A percentile compares a stretch with the other conserved stretches of the same genome.
phyloP scores from a whole-genome alignment of 1,139 yeast species.

The Blastobotrys elegans region DNA sequence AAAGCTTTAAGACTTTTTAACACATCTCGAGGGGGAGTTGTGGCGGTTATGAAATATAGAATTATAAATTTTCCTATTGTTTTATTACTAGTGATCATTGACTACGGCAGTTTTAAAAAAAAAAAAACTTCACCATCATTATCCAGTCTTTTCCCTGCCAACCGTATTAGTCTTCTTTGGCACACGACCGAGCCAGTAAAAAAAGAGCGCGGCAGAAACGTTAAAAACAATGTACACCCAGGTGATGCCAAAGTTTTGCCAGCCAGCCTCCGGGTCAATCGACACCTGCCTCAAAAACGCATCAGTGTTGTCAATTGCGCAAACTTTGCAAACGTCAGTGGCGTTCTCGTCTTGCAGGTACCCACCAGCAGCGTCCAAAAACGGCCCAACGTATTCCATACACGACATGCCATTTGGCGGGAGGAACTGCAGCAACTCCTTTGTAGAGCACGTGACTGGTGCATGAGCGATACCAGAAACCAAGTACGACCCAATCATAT shows the following conservation, averaged over 20 bases:
- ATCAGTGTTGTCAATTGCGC: slow-evolving; percentile 51
- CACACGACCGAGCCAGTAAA: slow-evolving; percentile 74
- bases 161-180: slow-evolving; percentile 40
- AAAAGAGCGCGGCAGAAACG: slow-evolving; percentile 44
- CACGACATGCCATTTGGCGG: slow-evolving; percentile 64
- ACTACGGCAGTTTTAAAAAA: background rate
- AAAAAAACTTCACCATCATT: slow-evolving; percentile 2
- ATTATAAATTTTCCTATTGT: no score
- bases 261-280: slow-evolving; percentile 41
- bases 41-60: no score
- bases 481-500: slow-evolving; percentile 56
- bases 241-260: slow-evolving; percentile 60
- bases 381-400: slow-evolving; percentile 44
- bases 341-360: slow-evolving; percentile 48
- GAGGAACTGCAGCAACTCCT: slow-evolving; percentile 48
- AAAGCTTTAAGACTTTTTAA: slow-evolving; percentile 28
- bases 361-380: slow-evolving; percentile 43
- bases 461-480: slow-evolving; percentile 51
- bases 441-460: slow-evolving; percentile 46
- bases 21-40: no score
- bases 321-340: slow-evolving; percentile 53
- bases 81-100: no score
- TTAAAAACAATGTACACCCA: slow-evolving; percentile 50
- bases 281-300: slow-evolving; percentile 45
- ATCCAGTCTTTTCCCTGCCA: slow-evolving; percentile 18